Evolutionary conservation across 2,329 filamentous ascomycete species (phyloP).

Genomic region (Lithohypha guttulata): DNA sequence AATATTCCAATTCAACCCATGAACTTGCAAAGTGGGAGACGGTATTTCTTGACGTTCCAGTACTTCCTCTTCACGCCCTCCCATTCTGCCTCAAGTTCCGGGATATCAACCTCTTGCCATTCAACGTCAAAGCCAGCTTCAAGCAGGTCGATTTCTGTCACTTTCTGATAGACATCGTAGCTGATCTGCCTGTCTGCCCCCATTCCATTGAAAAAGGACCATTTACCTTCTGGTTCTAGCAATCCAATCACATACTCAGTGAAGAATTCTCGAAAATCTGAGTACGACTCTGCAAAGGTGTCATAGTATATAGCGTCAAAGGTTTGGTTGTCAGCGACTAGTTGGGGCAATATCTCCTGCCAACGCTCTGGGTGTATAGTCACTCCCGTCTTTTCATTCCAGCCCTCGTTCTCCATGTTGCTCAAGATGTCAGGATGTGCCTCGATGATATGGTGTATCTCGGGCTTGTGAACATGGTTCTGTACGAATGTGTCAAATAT

Average conservation of each 20-base stretch:
- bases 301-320: conserved; percentile 95
- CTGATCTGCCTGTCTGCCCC: conserved; percentile 86
- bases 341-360: conserved; percentile 65
- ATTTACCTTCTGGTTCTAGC: conserved; percentile 52
- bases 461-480: conserved; percentile 45
- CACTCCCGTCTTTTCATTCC: conserved; percentile 51
- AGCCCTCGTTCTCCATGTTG: conserved; percentile 56
- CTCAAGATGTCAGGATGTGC: conserved; percentile 68
- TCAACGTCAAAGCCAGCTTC: conserved; percentile 84
- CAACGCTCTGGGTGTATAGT: conserved; percentile 60
- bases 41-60: conserved; percentile 63
- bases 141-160: conserved; percentile 79
- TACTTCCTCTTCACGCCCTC: conserved; percentile 78
- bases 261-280: conserved; percentile 75
- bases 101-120: conserved; percentile 69
- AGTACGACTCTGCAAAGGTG: conserved; percentile 91
- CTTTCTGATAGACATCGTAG: conserved; percentile 91
- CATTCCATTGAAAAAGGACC: conserved; percentile 62
- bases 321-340: conserved; percentile 56
- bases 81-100: conserved; percentile 70
- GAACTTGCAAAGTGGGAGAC: conserved; percentile 29
- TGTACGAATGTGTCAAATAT: conserved; percentile 73
- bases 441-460: conserved; percentile 73
- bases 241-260: conserved; percentile 73
- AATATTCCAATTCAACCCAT: conserved; percentile 15